Base-by-base conservation (phyloP, 257 asterid genomes). In the Solanum rostratum region DNA sequence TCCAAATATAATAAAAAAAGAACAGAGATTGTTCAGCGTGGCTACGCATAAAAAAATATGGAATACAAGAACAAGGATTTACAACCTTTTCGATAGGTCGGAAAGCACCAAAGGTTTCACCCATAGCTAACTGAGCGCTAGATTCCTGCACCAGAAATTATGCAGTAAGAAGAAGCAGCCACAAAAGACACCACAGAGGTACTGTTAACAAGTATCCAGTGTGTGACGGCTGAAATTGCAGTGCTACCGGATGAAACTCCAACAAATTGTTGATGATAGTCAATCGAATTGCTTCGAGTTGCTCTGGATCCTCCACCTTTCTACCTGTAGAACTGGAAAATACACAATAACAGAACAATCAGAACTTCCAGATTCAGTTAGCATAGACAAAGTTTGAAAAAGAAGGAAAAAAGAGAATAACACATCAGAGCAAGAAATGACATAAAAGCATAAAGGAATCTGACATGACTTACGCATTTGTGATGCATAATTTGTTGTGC, bases 211-310 rank as follows among this genome's bases (percentile, higher is more conserved):
- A 78, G 63, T 37, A 78, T 50, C 82, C 46, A 78, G 22, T 78
- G 82, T 4, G 60, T 29, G 45, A 78, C 15, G 62, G 80, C 43
- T 22, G 33, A 27, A 43, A 86, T 66, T 50, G 81, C 84, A 53
- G 54, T 49, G 86, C 80, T 93, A 97, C 99, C 91, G 99, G 99
- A 86, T 96, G 99, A 88, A 89, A 96, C 88, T 96, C 92, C 14
- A 96, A 90, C 93, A 96, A 60, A 87, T 96, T 96, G 94, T 92
- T 95, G 90, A 96, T 96, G 79, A 96, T 92, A 70, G 99, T 96
- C 95, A 96, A 89, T 81, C 99, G 98, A 87, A 96, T 96, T 19
- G 99, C 97, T 94, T 96, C 99, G 2, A 96, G 99, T 88, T 92
- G 88, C 91, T 96, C 99, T 13, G 99, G 97, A 27, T 96, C 99